Conservation (phyloP, 306 rosid genomes). For the Vigna angularis region DNA sequence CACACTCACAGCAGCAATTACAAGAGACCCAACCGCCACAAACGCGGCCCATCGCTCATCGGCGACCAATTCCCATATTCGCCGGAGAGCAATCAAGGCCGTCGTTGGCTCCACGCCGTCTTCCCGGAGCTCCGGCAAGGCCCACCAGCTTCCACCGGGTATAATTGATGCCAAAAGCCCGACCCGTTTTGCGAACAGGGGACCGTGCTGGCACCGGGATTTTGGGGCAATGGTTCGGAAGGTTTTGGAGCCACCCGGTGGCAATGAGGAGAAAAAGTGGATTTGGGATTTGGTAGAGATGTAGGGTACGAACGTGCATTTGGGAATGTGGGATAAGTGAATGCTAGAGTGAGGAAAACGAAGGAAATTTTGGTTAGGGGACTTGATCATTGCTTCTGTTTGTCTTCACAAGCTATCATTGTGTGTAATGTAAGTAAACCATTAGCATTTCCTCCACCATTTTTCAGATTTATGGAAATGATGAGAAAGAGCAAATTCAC, state of each 20-base stretch:
- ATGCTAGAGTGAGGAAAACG: neutral
- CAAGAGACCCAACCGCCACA: conserved; percentile 55
- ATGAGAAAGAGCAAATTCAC: too few relatives aligned
- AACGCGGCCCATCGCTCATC: conserved; percentile 53
- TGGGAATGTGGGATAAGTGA: neutral
- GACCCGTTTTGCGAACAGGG: conserved; percentile 36
- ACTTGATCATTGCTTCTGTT: neutral
- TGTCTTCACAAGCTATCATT: neutral
- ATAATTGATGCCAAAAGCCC: conserved; percentile 31
- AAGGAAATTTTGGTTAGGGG: neutral
- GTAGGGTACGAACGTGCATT: neutral
- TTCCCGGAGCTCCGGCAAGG: conserved; percentile 45
- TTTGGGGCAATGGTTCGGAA: conserved; percentile 10
- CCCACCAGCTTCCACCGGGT: conserved; percentile 63
- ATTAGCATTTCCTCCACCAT: neutral
- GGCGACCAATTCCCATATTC: conserved; percentile 66
- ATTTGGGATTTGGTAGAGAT: conserved; percentile 19
- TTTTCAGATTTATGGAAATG: too few relatives aligned
- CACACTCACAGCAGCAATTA: conserved; percentile 62
- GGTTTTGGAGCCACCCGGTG: conserved; percentile 22
- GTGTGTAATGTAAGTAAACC: neutral
- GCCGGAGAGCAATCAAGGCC: conserved; percentile 54
- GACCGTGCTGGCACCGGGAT: neutral
- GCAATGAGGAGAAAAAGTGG: conserved; percentile 23
- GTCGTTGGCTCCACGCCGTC: conserved; percentile 45